Evolutionary conservation across 495 filamentous ascomycete species (phyloP), one percentile per base, ranked within the genome.

Genomic region (Tetracladium setigerum): DNA sequence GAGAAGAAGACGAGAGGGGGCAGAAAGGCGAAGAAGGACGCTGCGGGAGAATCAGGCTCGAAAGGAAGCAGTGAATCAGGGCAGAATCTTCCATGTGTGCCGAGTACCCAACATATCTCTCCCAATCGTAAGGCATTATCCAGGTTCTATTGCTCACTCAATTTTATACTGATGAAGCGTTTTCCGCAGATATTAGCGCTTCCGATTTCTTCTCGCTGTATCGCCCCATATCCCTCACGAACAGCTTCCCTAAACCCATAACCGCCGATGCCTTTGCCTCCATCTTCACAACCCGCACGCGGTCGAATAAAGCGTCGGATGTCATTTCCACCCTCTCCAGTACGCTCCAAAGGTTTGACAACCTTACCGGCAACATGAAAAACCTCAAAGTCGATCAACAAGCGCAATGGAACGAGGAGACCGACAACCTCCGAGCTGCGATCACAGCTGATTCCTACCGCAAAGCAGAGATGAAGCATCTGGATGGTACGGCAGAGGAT

Each of bases 121-220:
- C 46, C 52, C 74, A 83, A 53, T 74, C 84, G 39, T 75, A 84
- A 67, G 84, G 87, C 90, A 61, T 3, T 50, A 74, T 67, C 22
- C 31, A 15, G 18, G 19, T 24, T 9, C 43, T 46, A 32, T 30
- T 24, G 42, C 31, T 13, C 43, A 49, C 7, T 34, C 32, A 39
- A 46, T 44, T n/a, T 36, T 41, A 19, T 19, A 31, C 41, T 67
- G 30, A 61, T 39, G 22, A 36, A 47, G 11, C 39, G 37, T 52
- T 55, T 27, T 27, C 48, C 22, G 45, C 46, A 98, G 92, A 94
- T 60, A 72, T 96, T 37, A 82, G 82, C 52, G 71, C 95, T 27
- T 89, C 91, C 6, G 84, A 83, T 41, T 97, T 98, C 73, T 98
- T 96, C 69, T 92, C 92, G 47, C 84, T 91, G 51, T 89, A 98